phyloP scores from a whole-genome alignment of 176 grass and related monocot species.

The Cocos nucifera region DNA sequence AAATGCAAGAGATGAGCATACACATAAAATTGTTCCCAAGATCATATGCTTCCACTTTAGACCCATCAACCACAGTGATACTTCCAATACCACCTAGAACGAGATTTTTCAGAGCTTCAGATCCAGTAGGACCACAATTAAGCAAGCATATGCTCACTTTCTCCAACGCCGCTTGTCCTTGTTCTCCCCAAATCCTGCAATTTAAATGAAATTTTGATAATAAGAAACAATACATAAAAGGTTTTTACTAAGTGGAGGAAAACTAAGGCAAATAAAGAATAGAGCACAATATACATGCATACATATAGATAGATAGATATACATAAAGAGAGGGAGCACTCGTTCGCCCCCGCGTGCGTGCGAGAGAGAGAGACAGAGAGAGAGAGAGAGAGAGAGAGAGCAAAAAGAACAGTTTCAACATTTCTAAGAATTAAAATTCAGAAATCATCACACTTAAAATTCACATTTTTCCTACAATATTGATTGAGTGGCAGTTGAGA shows the following conservation, averaged over 20 bases:
- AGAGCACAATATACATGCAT: no score
- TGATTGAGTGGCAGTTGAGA: no score
- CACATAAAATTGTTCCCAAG: slow-evolving; percentile 91
- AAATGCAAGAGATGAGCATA: slow-evolving; percentile 27
- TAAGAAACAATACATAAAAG: slow-evolving; percentile 5
- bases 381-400: no score
- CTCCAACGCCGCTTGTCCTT: slow-evolving; percentile 80
- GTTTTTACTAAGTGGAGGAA: background rate
- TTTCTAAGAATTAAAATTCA: no score
- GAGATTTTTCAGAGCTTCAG: slow-evolving; percentile 81
- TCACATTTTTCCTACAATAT: no score
- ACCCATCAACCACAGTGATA: slow-evolving; percentile 74
- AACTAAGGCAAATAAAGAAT: background rate
- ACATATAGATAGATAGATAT: no score
- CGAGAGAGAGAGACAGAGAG: no score
- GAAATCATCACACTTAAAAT: no score
- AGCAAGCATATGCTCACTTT: slow-evolving; percentile 90
- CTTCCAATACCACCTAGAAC: slow-evolving; percentile 79
- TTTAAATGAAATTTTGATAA: background rate
- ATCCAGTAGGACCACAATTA: slow-evolving; percentile 74
- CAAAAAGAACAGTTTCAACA: no score
- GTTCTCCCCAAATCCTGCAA: slow-evolving; percentile 48
- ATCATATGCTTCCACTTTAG: slow-evolving; percentile 61
- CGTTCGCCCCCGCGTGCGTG: no score
- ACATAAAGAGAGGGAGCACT: no score